These are phyloP conservation scores for Wickerhamiella domercqiae DNA, from an alignment of 805 yeast species.

Conservation along the genomic window DNA sequence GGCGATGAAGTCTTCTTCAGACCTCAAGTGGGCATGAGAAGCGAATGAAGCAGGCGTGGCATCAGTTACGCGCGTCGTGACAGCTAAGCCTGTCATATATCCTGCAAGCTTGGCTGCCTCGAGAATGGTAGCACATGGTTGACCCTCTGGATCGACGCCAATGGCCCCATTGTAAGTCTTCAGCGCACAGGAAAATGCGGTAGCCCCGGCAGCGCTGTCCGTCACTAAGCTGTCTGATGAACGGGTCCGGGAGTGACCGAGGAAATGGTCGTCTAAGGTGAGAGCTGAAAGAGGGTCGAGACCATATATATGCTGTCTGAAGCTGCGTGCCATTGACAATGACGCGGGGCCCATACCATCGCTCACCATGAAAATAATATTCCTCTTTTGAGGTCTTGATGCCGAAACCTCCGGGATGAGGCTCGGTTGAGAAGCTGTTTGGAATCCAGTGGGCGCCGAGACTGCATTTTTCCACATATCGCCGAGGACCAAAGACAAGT, in stretches of 20 bases:
- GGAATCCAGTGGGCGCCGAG: not conserved
- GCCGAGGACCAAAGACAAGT: not conserved
- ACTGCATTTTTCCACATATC: not conserved
- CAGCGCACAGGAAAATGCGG: slow-evolving; percentile 74
- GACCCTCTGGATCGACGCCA: slow-evolving; percentile 52
- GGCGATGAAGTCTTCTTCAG: slow-evolving; percentile 74
- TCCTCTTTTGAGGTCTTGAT: slow-evolving; percentile 34
- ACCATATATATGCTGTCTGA: slow-evolving; percentile 37
- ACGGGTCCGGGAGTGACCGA: slow-evolving; percentile 77
- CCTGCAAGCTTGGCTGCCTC: slow-evolving; percentile 79
- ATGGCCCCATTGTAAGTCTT: slow-evolving; percentile 85
- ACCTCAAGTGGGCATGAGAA: slow-evolving; percentile 60
- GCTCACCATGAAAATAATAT: slow-evolving; percentile 74
- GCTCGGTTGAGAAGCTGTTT: not conserved
- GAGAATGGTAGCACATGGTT: slow-evolving; percentile 77
- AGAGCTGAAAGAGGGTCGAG: slow-evolving; percentile 42
- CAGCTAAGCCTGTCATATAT: slow-evolving; percentile 75
- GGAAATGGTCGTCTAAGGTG: slow-evolving; percentile 47
- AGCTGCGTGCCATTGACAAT: slow-evolving; percentile 62
- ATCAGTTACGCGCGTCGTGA: slow-evolving; percentile 82
- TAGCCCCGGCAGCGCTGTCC: slow-evolving; percentile 96
- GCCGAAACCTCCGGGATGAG: no score
- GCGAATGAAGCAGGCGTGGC: slow-evolving; percentile 91
- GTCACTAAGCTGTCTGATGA: slow-evolving; percentile 66
- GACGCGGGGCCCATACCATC: slow-evolving; percentile 96